A percentile compares a stretch with the other conserved stretches of the same genome.
These are phyloP conservation scores for Dovyalis caffra DNA, from an alignment of 345 rosid species.

Conservation along the genomic window DNA sequence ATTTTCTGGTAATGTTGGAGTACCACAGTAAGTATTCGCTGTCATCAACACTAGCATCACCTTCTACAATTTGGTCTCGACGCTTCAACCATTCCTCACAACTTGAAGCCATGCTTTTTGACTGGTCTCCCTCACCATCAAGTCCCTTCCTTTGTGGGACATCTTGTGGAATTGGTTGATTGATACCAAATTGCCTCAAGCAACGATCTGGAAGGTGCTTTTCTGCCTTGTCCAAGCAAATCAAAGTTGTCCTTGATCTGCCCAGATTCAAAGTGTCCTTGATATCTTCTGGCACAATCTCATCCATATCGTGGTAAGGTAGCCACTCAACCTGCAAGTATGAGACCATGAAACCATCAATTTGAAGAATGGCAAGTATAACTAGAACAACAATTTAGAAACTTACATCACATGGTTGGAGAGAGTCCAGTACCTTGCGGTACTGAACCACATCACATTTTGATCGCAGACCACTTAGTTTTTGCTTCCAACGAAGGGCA, in stretches of 20 bases:
- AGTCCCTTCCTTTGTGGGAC: constrained; percentile 85
- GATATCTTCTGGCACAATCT: constrained; percentile 59
- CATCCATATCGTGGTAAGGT: constrained; percentile 66
- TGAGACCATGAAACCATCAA: background rate
- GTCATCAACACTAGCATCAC: constrained; percentile 62
- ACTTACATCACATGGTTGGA: constrained; percentile 75
- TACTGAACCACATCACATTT: constrained; percentile 82
- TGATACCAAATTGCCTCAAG: constrained; percentile 71
- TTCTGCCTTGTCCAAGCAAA: constrained; percentile 98
- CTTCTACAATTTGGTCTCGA: constrained; percentile 52
- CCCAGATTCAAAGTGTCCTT: constrained; percentile 59
- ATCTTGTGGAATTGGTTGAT: constrained; percentile 75
- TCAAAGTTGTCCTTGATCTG: constrained; percentile 81
- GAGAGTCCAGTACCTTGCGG: constrained; percentile 75
- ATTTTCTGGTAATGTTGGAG: constrained; percentile 66
- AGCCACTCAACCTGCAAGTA: constrained; percentile 76
- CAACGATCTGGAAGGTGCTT: constrained; percentile 96
- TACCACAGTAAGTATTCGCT: constrained; percentile 78
- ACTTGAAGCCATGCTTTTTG: constrained; percentile 73
- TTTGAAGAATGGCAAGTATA: constrained; percentile 1
- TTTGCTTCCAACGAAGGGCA: constrained; percentile 86
- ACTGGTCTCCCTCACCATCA: constrained; percentile 82
- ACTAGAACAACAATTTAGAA: background rate
- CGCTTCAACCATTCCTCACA: constrained; percentile 81
- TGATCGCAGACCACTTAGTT: constrained; percentile 86